Conservation (phyloP, 2,329 filamentous ascomycete species). For the Moelleriella libera region DNA sequence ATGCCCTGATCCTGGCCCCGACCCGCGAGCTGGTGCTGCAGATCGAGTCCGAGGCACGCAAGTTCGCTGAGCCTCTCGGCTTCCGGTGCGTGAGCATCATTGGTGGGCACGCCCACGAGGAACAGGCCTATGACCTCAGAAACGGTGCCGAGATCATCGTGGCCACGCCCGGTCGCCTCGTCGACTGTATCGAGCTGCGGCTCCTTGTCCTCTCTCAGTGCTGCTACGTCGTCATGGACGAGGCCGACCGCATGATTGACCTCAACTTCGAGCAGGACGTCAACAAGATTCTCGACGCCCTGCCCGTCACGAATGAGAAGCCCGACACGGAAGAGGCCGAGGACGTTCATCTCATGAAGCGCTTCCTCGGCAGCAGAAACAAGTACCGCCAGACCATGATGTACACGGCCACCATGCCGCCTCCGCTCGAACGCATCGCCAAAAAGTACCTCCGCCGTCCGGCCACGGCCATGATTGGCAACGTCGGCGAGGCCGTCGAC, state of each 20-base stretch:
- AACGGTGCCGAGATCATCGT: constrained; percentile 97
- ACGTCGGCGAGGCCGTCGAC: constrained; percentile 88
- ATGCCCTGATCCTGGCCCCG: constrained; percentile 91
- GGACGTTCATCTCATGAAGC: constrained; percentile 70
- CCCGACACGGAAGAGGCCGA: constrained; percentile 89
- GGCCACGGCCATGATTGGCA: constrained; percentile 88
- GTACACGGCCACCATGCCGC: constrained; percentile 98
- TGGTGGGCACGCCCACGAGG: constrained; percentile 90
- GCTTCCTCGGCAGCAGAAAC: constrained; percentile 59
- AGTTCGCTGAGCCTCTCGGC: constrained; percentile 80
- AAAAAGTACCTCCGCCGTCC: constrained; percentile 89
- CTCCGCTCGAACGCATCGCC: constrained; percentile 87
- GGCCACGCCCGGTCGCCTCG: constrained; percentile 90
- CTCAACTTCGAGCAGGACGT: constrained; percentile 95
- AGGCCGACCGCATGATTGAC: constrained; percentile 98
- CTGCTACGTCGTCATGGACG: constrained; percentile 98
- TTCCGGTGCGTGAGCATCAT: constrained; percentile 95
- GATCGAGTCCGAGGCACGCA: constrained; percentile 85
- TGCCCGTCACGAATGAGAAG: constrained; percentile 88
- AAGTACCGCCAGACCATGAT: constrained; percentile 98
- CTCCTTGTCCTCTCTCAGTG: constrained; percentile 90
- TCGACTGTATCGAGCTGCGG: constrained; percentile 90
- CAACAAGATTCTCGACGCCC: constrained; percentile 90
- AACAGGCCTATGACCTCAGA: constrained; percentile 78
- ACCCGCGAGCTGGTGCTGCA: constrained; percentile 96